phyloP scores from a whole-genome alignment of 441 rosid species.

The Populus hybrid region DNA sequence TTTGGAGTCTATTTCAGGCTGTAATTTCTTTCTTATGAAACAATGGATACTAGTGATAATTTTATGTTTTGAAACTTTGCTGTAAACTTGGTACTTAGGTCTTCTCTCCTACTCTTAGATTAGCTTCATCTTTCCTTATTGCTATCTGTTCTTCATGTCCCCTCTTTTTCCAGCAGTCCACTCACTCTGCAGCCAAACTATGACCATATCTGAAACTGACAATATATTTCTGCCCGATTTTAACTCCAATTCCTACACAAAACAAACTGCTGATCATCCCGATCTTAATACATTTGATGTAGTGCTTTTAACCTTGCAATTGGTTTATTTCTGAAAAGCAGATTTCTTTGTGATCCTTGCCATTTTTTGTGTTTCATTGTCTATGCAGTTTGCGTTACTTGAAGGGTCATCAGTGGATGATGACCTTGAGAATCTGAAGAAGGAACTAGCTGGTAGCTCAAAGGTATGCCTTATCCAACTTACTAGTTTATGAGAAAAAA shows the following conservation, averaged over 20 bases:
- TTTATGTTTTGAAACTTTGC: neutral
- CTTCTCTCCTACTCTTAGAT: neutral
- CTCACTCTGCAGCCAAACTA: neutral
- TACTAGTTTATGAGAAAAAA: neutral
- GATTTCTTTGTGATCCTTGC: neutral
- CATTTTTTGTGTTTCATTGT: neutral
- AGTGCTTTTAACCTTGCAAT: neutral
- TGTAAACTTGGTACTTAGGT: neutral
- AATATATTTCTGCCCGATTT: too few species aligned
- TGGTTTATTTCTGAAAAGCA: neutral
- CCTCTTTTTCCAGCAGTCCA: neutral
- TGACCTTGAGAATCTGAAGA: conserved; percentile 65
- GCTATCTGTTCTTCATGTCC: neutral
- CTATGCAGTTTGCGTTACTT: conserved; percentile 60
- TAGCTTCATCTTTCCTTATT: neutral
- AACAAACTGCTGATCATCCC: too few species aligned
- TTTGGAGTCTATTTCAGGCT: neutral
- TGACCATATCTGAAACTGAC: neutral
- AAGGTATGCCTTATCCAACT: conserved; percentile 34
- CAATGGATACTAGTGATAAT: neutral
- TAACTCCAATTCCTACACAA: too few species aligned
- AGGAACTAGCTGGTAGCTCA: conserved; percentile 52
- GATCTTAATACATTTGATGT: neutral
- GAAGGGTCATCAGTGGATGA: conserved; percentile 70
- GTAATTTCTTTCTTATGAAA: neutral